phyloP scores from a whole-genome alignment of 192 early-diverging fungal genomes.

The Coemansia sp. region DNA sequence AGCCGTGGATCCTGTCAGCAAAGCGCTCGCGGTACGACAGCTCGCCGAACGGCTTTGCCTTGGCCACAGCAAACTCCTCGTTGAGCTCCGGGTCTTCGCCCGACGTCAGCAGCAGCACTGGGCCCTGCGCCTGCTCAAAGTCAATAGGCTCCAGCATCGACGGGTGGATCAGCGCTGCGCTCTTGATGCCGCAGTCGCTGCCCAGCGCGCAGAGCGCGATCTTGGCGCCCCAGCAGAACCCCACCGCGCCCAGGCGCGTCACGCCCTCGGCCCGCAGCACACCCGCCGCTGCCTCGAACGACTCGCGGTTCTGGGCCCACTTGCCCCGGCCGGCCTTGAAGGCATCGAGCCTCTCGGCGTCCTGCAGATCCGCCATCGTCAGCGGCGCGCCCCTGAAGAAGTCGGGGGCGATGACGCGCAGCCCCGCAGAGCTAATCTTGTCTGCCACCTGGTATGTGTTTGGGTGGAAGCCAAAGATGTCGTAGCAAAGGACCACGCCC shows the following conservation, averaged over 20 bases:
- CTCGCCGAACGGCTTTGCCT: conserved; percentile 9
- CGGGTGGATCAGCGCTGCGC: conserved; percentile 53
- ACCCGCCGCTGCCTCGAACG: conserved; percentile 17
- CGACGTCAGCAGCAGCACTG: conserved; percentile 50
- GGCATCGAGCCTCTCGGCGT: conserved; percentile 9
- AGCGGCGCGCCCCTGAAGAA: conserved; percentile 49
- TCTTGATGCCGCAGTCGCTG: conserved; percentile 27
- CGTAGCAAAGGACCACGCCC: conserved; percentile 55
- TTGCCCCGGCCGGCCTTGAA: conserved; percentile 16
- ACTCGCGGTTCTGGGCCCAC: conserved; percentile 5
- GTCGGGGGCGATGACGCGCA: conserved; percentile 56
- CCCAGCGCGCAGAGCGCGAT: conserved; percentile 45
- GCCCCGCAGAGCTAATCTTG: conserved; percentile 40
- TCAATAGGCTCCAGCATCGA: conserved; percentile 47
- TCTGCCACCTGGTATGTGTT: conserved; percentile 56
- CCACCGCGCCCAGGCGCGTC: conserved; percentile 49
- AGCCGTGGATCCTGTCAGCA: conserved; percentile 30
- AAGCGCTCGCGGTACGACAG: conserved; percentile 42
- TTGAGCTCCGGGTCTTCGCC: conserved; percentile 12
- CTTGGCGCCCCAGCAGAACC: conserved; percentile 67
- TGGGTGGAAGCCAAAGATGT: conserved; percentile 56
- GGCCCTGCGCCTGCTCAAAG: conserved; percentile 50
- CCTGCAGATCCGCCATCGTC: conserved; percentile 11
- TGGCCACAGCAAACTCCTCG: background rate
- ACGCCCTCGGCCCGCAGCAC: conserved; percentile 45